These are phyloP conservation scores for Chrysoporthe deuterocubensis DNA, from an alignment of 2,329 filamentous ascomycete genomes.

Conservation along the genomic window DNA sequence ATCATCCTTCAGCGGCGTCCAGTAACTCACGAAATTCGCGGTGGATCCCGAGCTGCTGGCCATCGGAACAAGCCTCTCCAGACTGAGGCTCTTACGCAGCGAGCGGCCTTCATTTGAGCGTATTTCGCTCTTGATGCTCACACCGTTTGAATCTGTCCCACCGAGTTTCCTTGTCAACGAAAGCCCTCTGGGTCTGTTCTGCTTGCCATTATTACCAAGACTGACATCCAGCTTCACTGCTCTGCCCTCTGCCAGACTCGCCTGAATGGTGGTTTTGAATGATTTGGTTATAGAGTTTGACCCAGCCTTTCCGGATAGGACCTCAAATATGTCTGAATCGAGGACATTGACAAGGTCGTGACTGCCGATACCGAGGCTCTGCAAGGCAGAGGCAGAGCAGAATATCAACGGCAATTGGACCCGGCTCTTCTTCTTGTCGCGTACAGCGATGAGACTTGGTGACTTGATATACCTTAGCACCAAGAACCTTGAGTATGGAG, in stretches of 20 bases:
- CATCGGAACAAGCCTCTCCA: conserved; percentile 11
- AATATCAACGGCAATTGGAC: conserved; percentile 14
- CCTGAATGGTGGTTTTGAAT: conserved; percentile 18
- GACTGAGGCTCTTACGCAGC: conserved; percentile 19
- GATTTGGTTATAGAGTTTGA: conserved; percentile 19
- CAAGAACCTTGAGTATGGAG: conserved; percentile 23
- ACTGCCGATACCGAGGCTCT: conserved; percentile 14
- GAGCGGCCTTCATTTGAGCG: not conserved
- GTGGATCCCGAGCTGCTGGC: not conserved
- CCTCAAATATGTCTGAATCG: conserved; percentile 21
- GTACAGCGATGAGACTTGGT: not conserved
- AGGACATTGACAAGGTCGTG: conserved; percentile 5
- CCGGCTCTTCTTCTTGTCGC: conserved; percentile 14
- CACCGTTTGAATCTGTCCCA: not conserved
- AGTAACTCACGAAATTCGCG: conserved; percentile 22
- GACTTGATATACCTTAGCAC: conserved; percentile 15
- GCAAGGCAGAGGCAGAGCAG: conserved; percentile 17
- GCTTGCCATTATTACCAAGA: conserved; percentile 5
- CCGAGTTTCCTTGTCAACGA: conserved; percentile 18
- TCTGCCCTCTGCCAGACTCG: conserved; percentile 13
- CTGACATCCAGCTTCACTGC: conserved; percentile 19
- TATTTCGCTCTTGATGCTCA: conserved; percentile 1
- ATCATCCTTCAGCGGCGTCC: conserved; percentile 24
- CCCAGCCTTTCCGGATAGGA: conserved; percentile 16
- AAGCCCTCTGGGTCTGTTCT: conserved; percentile 7